Evolutionary conservation across 2,329 filamentous ascomycete genomes (phyloP).

Genomic region (Botrytis paeoniae): DNA sequence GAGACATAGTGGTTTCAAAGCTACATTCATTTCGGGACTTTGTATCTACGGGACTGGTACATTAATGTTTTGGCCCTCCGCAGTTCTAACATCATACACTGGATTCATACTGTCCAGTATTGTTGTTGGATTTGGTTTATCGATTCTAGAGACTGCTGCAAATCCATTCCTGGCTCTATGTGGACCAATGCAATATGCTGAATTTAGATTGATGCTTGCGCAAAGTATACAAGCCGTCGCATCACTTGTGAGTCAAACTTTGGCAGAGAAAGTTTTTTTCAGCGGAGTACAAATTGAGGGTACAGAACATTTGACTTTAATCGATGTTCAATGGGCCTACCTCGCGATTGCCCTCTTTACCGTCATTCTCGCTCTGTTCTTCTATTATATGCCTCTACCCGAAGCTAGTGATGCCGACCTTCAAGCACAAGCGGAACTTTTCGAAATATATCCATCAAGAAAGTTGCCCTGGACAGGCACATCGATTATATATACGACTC

Average conservation of each 20-base stretch:
- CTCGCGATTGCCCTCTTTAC: slow-evolving; percentile 76
- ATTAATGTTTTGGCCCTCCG: slow-evolving; percentile 84
- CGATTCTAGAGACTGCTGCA: slow-evolving; percentile 75
- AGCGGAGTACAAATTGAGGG: slow-evolving; percentile 44
- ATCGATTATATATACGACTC: slow-evolving; percentile 39
- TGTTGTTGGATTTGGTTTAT: slow-evolving; percentile 73
- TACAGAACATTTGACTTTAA: slow-evolving; percentile 50
- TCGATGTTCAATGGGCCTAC: slow-evolving; percentile 82
- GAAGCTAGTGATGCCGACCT: slow-evolving; percentile 53
- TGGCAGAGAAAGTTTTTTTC: slow-evolving; percentile 75
- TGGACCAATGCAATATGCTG: slow-evolving; percentile 68
- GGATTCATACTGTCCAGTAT: slow-evolving; percentile 74
- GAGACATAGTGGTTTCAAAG: slow-evolving; percentile 70
- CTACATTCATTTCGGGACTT: slow-evolving; percentile 74
- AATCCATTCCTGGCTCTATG: slow-evolving; percentile 73
- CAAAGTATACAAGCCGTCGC: slow-evolving; percentile 76
- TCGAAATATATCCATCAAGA: slow-evolving; percentile 28
- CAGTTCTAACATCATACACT: slow-evolving; percentile 68
- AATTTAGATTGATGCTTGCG: slow-evolving; percentile 71
- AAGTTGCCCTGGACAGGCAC: slow-evolving; percentile 41
- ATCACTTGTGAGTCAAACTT: slow-evolving; percentile 66
- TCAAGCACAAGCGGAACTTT: slow-evolving; percentile 45
- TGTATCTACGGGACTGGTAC: slow-evolving; percentile 72
- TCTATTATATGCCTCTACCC: slow-evolving; percentile 65
- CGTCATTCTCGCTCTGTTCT: slow-evolving; percentile 65